phyloP scores from a whole-genome alignment of 1,139 yeast species.

The Meyerozyma guilliermondii region DNA sequence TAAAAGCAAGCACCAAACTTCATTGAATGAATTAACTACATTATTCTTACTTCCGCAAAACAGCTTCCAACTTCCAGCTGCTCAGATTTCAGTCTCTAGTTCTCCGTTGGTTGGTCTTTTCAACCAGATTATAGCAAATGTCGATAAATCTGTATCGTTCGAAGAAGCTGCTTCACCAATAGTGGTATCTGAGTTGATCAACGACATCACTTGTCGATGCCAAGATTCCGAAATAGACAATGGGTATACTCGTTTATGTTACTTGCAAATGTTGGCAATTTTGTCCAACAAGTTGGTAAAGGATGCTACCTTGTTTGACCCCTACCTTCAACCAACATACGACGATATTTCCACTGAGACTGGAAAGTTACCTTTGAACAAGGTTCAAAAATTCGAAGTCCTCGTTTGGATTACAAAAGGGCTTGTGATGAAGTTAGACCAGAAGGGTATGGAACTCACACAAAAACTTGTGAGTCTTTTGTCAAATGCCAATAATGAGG shows the following conservation, averaged over 20 bases:
- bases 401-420: conserved; percentile 72
- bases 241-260: conserved; percentile 44
- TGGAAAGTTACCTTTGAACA: not conserved
- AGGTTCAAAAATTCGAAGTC: conserved; percentile 37
- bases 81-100: conserved; percentile 26
- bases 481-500: not conserved
- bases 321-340: not conserved
- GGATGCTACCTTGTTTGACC: not conserved
- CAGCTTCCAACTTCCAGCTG: conserved; percentile 8
- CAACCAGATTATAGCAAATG: conserved; percentile 44
- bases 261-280: conserved; percentile 55
- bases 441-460: conserved; percentile 4
- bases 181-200: not conserved
- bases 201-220: not conserved
- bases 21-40: conserved; percentile 28
- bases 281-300: conserved; percentile 45
- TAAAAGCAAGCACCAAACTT: conserved; percentile 29
- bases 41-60: conserved; percentile 18
- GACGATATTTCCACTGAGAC: not conserved
- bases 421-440: conserved; percentile 54
- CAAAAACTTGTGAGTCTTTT: not conserved
- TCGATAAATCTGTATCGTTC: conserved; percentile 30
- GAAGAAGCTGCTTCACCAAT: not conserved
- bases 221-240: conserved; percentile 6
- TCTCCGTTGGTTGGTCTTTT: conserved; percentile 43